phyloP scores from a whole-genome alignment of 306 rosid genomes.

The Begonia fuchsioides region DNA sequence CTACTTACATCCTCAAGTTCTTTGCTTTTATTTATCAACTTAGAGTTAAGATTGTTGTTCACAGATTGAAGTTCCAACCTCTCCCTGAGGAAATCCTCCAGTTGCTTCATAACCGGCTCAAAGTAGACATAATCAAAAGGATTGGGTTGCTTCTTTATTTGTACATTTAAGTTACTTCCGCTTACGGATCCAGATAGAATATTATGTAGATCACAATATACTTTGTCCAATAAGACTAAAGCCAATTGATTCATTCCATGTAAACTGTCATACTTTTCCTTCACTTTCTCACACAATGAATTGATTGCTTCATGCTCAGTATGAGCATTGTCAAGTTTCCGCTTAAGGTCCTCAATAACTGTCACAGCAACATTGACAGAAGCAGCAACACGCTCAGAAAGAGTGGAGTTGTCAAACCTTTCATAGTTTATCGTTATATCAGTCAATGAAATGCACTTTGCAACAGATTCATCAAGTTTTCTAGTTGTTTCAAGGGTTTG shows the following conservation, averaged over 20 bases:
- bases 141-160: slow-evolving; percentile 34
- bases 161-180: slow-evolving; percentile 26
- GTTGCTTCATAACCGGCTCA: slow-evolving; percentile 29
- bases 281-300: slow-evolving; percentile 37
- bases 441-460: slow-evolving; percentile 18
- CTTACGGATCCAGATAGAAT: slow-evolving; percentile 27
- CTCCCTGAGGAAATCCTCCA: slow-evolving; percentile 33
- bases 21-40: slow-evolving; percentile 37
- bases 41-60: slow-evolving; percentile 36
- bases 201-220: slow-evolving; percentile 32
- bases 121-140: slow-evolving; percentile 45
- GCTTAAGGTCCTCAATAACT: slow-evolving; percentile 48
- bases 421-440: slow-evolving; percentile 13
- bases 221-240: slow-evolving; percentile 24
- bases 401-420: slow-evolving; percentile 11
- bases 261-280: slow-evolving; percentile 38
- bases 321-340: slow-evolving; percentile 42
- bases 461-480: slow-evolving; percentile 51
- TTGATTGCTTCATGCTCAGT: slow-evolving; percentile 34
- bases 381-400: slow-evolving; percentile 21
- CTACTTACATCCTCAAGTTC: slow-evolving; percentile 49
- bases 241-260: slow-evolving; percentile 51
- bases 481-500: slow-evolving; percentile 36
- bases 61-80: slow-evolving; percentile 48
- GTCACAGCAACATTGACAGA: slow-evolving; percentile 45